Evolutionary conservation across 768 basidiomycete genomes (phyloP).

Genomic region (Candolleomyces eurysporus): DNA sequence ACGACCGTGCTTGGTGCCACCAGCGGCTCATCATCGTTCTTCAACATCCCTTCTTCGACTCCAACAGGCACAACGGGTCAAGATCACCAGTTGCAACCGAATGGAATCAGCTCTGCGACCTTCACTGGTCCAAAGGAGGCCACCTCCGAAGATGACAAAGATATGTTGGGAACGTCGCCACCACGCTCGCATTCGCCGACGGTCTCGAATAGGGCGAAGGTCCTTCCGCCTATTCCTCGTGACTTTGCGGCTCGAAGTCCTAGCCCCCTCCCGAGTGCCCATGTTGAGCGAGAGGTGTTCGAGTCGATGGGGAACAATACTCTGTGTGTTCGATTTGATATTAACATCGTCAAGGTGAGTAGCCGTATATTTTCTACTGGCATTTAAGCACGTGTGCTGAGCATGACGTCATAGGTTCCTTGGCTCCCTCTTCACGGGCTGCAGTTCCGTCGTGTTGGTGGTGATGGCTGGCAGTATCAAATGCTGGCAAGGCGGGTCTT

Average conservation of each 20-base stretch:
- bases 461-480: constrained; percentile 97
- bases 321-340: constrained; percentile 91
- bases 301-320: constrained; percentile 74
- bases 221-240: constrained; percentile 77
- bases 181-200: constrained; percentile 36
- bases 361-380: not conserved
- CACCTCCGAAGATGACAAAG: constrained; percentile 26
- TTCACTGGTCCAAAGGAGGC: not conserved
- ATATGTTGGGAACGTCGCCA: constrained; percentile 8
- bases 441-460: constrained; percentile 87
- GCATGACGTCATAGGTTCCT: constrained; percentile 59
- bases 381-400: not conserved
- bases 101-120: constrained; percentile 6
- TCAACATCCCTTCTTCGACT: constrained; percentile 70
- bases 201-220: constrained; percentile 53
- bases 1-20: constrained; percentile 58
- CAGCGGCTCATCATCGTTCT: constrained; percentile 81
- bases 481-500: constrained; percentile 88
- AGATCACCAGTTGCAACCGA: constrained; percentile 21
- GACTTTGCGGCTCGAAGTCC: constrained; percentile 50
- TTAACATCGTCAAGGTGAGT: constrained; percentile 93
- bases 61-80: constrained; percentile 28
- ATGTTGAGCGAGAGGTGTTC: constrained; percentile 65
- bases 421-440: constrained; percentile 93
- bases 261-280: constrained; percentile 61